These are phyloP conservation scores for Oleoguttula mirabilis DNA, from an alignment of 495 filamentous ascomycete genomes.

Conservation along the genomic window DNA sequence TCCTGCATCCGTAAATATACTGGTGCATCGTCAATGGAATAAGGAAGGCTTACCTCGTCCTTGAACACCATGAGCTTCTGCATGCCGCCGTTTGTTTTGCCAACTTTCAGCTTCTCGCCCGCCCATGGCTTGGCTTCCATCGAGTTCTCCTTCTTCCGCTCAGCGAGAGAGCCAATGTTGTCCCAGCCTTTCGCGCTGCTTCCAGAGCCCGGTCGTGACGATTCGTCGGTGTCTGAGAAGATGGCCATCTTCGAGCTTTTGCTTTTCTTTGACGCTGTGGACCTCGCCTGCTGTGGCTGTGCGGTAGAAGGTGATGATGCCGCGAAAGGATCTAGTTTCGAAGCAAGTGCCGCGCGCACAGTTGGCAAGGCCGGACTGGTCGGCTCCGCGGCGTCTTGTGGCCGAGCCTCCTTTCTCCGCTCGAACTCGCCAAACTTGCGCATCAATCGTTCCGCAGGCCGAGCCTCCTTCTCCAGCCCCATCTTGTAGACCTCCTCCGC, in stretches of 20 bases:
- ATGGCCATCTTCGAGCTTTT: constrained; percentile 76
- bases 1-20: constrained; percentile 91
- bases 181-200: constrained; percentile 66
- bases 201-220: constrained; percentile 13
- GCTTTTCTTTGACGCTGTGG: constrained; percentile 44
- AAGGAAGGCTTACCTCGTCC: constrained; percentile 68
- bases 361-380: constrained; percentile 75
- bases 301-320: constrained; percentile 27
- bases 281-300: constrained; percentile 55
- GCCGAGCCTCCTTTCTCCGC: constrained; percentile 52
- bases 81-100: constrained; percentile 59
- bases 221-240: constrained; percentile 64
- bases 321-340: constrained; percentile 73
- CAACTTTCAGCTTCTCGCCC: constrained; percentile 79
- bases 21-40: constrained; percentile 27
- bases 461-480: constrained; percentile 77
- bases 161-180: constrained; percentile 68
- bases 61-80: constrained; percentile 88
- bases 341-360: constrained; percentile 71
- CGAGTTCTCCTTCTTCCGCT: constrained; percentile 88
- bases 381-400: constrained; percentile 50
- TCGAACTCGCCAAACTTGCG: constrained; percentile 89
- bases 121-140: constrained; percentile 82
- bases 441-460: constrained; percentile 64
- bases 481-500: constrained; percentile 86